Evolutionary conservation across 1,284 basidiomycete species (phyloP).

Genomic region (Naganishia sp.): DNA sequence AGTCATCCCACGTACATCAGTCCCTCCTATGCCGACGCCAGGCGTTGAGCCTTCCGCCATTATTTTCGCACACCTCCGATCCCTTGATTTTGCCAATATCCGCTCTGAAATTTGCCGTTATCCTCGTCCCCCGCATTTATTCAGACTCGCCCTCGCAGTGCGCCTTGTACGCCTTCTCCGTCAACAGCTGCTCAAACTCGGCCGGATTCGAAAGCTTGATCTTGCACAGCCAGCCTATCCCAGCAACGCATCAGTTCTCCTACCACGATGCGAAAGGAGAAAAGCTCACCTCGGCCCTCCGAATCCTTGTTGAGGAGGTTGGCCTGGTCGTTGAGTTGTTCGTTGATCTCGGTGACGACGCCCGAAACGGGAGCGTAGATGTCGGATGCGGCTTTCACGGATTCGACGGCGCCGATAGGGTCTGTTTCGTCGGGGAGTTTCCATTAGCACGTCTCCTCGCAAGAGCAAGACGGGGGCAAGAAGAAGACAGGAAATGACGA

Average conservation of each 20-base stretch:
- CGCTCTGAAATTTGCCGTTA: not conserved
- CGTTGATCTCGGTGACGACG: conserved; percentile 76
- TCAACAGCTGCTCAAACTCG: conserved; percentile 76
- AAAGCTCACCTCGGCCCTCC: conserved; percentile 71
- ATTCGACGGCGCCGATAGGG: conserved; percentile 92
- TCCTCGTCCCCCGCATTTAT: not conserved
- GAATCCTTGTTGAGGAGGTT: conserved; percentile 86
- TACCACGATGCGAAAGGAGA: not conserved
- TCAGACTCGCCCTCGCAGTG: conserved; percentile 60
- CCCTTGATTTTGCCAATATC: not conserved
- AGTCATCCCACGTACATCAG: not conserved
- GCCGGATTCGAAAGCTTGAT: conserved; percentile 76
- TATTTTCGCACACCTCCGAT: not conserved
- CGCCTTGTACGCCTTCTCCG: conserved; percentile 74
- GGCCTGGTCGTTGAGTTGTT: conserved; percentile 68
- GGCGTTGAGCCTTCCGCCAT: not conserved
- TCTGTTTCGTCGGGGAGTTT: conserved; percentile 58
- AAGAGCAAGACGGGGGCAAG: not conserved
- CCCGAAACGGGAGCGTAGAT: conserved; percentile 96
- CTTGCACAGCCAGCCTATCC: conserved; percentile 90
- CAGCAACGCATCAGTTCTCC: conserved; percentile 2
- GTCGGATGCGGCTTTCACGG: conserved; percentile 96
- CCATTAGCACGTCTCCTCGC: not conserved
- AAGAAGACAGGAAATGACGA: not conserved
- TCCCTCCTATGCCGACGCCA: no score